Conservation (phyloP, 176 grass and related monocot species). For the Thalia dealbata region DNA sequence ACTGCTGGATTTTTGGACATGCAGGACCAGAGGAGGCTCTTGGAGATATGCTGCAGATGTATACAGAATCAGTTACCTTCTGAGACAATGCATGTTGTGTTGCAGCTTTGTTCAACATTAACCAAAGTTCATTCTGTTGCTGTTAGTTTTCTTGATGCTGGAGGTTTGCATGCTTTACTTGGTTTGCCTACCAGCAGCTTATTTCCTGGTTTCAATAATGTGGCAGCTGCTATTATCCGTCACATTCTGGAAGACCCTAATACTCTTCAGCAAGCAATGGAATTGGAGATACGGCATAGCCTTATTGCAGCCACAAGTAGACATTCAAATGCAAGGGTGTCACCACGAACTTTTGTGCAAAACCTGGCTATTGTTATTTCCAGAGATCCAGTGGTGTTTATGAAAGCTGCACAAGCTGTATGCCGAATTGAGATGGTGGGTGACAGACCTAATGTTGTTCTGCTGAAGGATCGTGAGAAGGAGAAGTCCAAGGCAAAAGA, state of each 20-base stretch:
- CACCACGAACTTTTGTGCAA: constrained; percentile 77
- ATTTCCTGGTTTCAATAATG: constrained; percentile 92
- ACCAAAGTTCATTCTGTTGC: constrained; percentile 77
- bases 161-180: constrained; percentile 64
- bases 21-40: constrained; percentile 63
- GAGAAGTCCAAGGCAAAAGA: constrained; percentile 87
- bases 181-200: constrained; percentile 70
- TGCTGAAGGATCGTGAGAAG: constrained; percentile 90
- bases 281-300: constrained; percentile 93
- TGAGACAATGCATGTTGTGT: constrained; percentile 78
- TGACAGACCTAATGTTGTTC: constrained; percentile 74
- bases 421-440: constrained; percentile 97
- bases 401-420: constrained; percentile 86
- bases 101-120: constrained; percentile 78
- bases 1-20: constrained; percentile 45
- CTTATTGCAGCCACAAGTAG: constrained; percentile 78
- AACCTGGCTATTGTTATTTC: constrained; percentile 82
- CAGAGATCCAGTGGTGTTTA: constrained; percentile 82
- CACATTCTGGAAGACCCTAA: constrained; percentile 96
- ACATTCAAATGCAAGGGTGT: constrained; percentile 76
- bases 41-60: constrained; percentile 86
- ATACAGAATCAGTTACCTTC: constrained; percentile 72
- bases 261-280: constrained; percentile 99
- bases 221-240: constrained; percentile 84
- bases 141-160: constrained; percentile 71